Conservation (phyloP, 768 basidiomycete species). For the Russula abietina region DNA sequence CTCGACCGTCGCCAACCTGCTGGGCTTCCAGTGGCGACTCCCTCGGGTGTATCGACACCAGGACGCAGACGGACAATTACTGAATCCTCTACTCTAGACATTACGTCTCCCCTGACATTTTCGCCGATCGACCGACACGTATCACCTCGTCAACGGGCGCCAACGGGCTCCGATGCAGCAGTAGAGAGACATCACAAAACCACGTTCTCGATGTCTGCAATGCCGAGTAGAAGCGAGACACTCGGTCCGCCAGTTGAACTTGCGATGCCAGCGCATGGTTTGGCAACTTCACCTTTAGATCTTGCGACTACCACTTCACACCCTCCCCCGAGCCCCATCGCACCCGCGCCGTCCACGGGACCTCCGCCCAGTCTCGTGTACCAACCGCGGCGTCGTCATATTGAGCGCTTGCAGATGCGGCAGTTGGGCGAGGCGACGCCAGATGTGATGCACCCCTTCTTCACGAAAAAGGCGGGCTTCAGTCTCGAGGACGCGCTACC, state of each 20-base stretch:
- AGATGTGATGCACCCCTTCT: slow-evolving; percentile 82
- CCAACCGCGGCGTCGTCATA: slow-evolving; percentile 51
- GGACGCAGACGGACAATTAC: slow-evolving; percentile 24
- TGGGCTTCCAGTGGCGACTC: slow-evolving; percentile 19
- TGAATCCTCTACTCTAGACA: slow-evolving; percentile 11
- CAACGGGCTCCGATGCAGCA: background rate
- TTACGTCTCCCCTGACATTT: background rate
- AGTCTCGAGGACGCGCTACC: slow-evolving; percentile 80
- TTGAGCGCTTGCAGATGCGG: slow-evolving; percentile 76
- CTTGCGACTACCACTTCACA: background rate
- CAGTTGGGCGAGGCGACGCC: slow-evolving; percentile 87
- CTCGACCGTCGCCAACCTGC: slow-evolving; percentile 43
- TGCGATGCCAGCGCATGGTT: background rate
- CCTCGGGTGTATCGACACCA: slow-evolving; percentile 28
- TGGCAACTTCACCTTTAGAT: background rate
- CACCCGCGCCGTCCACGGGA: slow-evolving; percentile 5
- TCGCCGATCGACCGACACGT: background rate
- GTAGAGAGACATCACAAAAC: slow-evolving; percentile 11
- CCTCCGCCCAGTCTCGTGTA: slow-evolving; percentile 40
- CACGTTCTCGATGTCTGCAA: slow-evolving; percentile 11
- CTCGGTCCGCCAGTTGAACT: slow-evolving; percentile 10
- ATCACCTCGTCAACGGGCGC: slow-evolving; percentile 2
- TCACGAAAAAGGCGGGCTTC: slow-evolving; percentile 80
- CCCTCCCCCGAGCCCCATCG: slow-evolving; percentile 12
- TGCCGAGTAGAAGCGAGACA: slow-evolving; percentile 11